Percentiles rank a stretch among this genome's conserved stretches.
Conservation (phyloP, 75 land plant genomes). For the Picea sitchensis region DNA sequence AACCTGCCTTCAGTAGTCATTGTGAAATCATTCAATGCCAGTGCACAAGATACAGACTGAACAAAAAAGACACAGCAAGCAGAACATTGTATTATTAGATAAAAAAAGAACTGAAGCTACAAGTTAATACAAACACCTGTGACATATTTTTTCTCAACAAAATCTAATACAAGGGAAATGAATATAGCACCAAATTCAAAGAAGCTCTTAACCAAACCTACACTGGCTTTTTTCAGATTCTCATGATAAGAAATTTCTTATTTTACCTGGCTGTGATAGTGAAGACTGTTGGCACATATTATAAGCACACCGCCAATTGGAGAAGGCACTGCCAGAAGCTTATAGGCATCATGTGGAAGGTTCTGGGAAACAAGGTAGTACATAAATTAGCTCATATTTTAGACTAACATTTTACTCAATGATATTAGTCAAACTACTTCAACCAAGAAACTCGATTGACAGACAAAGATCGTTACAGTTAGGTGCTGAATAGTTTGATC, state of each 20-base stretch:
- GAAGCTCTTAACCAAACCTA: not conserved
- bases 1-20: conserved; percentile 63
- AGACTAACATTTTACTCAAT: not conserved
- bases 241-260: not conserved
- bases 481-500: not conserved
- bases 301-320: conserved; percentile 97
- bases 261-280: conserved; percentile 92
- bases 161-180: not conserved
- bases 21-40: conserved; percentile 68
- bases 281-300: conserved; percentile 78
- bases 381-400: not conserved
- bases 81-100: not conserved
- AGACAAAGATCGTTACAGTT: not conserved
- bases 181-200: not conserved
- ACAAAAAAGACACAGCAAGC: not conserved
- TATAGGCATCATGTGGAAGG: conserved; percentile 97
- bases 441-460: not conserved
- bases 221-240: not conserved
- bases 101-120: not conserved
- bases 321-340: conserved; percentile 94
- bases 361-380: conserved; percentile 39
- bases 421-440: not conserved
- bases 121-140: not conserved
- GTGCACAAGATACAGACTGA: conserved; percentile 79
- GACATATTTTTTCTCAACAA: conserved; percentile 2